These are phyloP conservation scores for Antrodiella citrinella DNA, from an alignment of 768 basidiomycete species.

Conservation along the genomic window DNA sequence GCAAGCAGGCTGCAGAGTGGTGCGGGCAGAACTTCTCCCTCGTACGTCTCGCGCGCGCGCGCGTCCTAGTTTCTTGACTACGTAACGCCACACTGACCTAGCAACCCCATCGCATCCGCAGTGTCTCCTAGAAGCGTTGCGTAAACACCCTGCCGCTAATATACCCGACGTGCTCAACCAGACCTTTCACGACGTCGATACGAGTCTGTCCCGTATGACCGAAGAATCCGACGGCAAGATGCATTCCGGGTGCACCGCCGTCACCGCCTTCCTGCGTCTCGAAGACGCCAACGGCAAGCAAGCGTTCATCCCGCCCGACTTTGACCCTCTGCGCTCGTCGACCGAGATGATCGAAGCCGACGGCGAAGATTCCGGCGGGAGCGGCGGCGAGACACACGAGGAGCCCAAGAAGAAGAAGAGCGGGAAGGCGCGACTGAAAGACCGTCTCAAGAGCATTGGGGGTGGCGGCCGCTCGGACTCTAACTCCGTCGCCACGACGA, in stretches of 20 bases:
- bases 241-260: conserved; percentile 95
- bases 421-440: conserved; percentile 37
- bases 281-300: conserved; percentile 76
- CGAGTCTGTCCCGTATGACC: conserved; percentile 71
- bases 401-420: conserved; percentile 36
- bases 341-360: conserved; percentile 15
- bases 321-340: conserved; percentile 11
- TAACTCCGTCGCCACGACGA: not conserved
- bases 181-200: conserved; percentile 92
- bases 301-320: conserved; percentile 40
- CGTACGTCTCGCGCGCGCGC: conserved; percentile 31
- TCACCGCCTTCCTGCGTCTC: conserved; percentile 88
- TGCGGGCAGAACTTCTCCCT: conserved; percentile 95
- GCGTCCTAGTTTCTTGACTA: not conserved
- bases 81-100: not conserved
- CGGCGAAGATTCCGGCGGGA: conserved; percentile 38
- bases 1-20: conserved; percentile 98
- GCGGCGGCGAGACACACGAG: conserved; percentile 27
- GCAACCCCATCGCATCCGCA: conserved; percentile 16
- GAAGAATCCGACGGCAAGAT: conserved; percentile 87
- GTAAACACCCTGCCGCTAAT: conserved; percentile 42
- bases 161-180: conserved; percentile 88
- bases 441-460: conserved; percentile 42
- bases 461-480: conserved; percentile 22
- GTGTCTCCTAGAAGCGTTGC: conserved; percentile 67